phyloP scores from a whole-genome alignment of 805 yeast genomes.

The Saccharomycopsis fodiens region DNA sequence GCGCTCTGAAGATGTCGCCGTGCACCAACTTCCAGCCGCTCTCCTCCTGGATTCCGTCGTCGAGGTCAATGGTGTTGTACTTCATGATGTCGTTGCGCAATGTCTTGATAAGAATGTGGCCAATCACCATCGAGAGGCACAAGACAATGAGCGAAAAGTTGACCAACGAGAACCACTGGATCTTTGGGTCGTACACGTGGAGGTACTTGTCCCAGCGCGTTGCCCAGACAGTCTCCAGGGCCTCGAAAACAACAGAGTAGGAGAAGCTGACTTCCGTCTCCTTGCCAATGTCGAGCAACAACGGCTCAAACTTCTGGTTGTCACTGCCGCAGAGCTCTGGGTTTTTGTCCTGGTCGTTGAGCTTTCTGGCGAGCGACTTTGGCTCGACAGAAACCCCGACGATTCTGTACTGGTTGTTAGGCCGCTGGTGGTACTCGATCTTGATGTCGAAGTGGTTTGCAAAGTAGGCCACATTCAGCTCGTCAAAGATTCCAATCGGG shows the following conservation, averaged over 20 bases:
- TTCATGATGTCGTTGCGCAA: conserved; percentile 77
- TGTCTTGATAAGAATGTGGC: conserved; percentile 71
- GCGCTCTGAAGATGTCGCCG: conserved; percentile 91
- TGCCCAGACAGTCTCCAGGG: conserved; percentile 82
- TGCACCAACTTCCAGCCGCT: conserved; percentile 95
- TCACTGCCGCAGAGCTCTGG: neutral
- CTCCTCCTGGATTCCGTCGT: conserved; percentile 71
- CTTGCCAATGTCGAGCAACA: conserved; percentile 40
- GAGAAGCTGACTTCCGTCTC: conserved; percentile 64
- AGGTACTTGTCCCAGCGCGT: conserved; percentile 98
- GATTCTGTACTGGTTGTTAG: conserved; percentile 63
- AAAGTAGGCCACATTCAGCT: conserved; percentile 47
- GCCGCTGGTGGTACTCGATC: conserved; percentile 77
- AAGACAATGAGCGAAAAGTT: conserved; percentile 80
- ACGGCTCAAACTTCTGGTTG: conserved; percentile 26
- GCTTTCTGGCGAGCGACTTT: conserved; percentile 38
- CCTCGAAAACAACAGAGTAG: conserved; percentile 72
- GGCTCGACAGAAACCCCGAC: conserved; percentile 86
- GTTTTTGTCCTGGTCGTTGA: conserved; percentile 1
- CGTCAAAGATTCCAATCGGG: conserved; percentile 65
- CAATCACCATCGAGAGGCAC: conserved; percentile 67
- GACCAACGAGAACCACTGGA: conserved; percentile 91
- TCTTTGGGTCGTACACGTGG: conserved; percentile 84
- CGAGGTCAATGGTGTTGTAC: conserved; percentile 84
- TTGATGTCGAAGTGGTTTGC: conserved; percentile 74